Percentiles rank a stretch among this genome's conserved stretches.
Conservation (phyloP, 805 yeast species). For the Martiniozyma abietophila region DNA sequence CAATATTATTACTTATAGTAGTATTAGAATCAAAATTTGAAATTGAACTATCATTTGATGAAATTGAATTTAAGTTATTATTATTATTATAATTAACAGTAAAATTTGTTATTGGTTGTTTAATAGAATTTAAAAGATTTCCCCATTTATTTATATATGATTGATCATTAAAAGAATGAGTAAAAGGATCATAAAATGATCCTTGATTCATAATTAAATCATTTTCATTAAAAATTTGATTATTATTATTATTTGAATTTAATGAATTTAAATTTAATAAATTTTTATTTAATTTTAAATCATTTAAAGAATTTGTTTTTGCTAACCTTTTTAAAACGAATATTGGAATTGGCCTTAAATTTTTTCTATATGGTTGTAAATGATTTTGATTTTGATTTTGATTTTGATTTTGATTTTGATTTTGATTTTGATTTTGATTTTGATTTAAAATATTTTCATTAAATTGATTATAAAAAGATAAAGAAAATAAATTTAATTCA, state of each 20-base stretch:
- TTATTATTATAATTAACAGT: background rate
- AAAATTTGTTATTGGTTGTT: conserved; percentile 6
- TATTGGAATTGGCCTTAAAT: conserved; percentile 12
- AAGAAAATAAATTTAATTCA: background rate
- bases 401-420: too few relatives aligned
- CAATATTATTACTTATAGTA: conserved; percentile 4
- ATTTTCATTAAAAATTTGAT: conserved; percentile 1
- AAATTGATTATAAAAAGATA: too few relatives aligned
- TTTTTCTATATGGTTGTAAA: too few relatives aligned
- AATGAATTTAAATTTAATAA: background rate
- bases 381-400: too few relatives aligned
- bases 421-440: too few relatives aligned
- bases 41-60: too few relatives aligned
- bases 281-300: background rate
- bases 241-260: background rate
- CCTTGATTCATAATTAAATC: conserved; percentile 3
- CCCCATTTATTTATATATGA: conserved; percentile 12
- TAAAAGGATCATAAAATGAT: conserved; percentile 12
- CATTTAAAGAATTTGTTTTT: background rate
- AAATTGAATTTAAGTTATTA: background rate
- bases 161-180: conserved; percentile 12
- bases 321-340: conserved; percentile 14
- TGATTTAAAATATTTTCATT: too few relatives aligned
- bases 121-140: conserved; percentile 13
- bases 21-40: background rate